A percentile compares a stretch with the other conserved stretches of the same genome.
Evolutionary conservation across 2,329 filamentous ascomycete genomes (phyloP).

Genomic region (Venturia effusa): DNA sequence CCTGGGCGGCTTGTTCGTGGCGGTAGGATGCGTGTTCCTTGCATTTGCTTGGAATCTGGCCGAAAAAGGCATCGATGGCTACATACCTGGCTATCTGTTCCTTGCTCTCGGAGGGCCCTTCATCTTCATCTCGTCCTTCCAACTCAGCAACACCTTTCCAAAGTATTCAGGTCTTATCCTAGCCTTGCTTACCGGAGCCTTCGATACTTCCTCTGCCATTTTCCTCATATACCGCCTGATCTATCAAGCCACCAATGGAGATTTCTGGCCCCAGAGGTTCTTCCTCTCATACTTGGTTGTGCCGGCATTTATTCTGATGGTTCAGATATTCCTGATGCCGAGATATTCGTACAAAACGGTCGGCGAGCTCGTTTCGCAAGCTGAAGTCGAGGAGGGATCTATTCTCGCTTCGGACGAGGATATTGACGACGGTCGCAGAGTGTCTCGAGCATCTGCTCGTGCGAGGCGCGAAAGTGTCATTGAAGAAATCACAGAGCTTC

Average conservation of each 20-base stretch:
- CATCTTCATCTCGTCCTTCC: slow-evolving; percentile 40
- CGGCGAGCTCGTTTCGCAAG: slow-evolving; percentile 68
- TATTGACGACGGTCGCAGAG: slow-evolving; percentile 35
- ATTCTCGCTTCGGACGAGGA: slow-evolving; percentile 43
- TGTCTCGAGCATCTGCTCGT: slow-evolving; percentile 41
- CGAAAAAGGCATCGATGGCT: slow-evolving; percentile 51
- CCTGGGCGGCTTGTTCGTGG: slow-evolving; percentile 57
- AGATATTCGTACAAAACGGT: slow-evolving; percentile 43
- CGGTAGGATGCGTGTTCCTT: slow-evolving; percentile 60
- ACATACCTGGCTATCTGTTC: slow-evolving; percentile 39
- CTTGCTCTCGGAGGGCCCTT: slow-evolving; percentile 40
- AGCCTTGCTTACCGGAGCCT: slow-evolving; percentile 39
- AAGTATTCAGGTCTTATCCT: slow-evolving; percentile 38
- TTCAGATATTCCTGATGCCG: slow-evolving; percentile 38
- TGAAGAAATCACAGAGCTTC: slow-evolving; percentile 60
- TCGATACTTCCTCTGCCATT: slow-evolving; percentile 38
- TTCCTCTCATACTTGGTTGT: slow-evolving; percentile 40
- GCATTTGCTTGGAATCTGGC: slow-evolving; percentile 51
- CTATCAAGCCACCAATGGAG: slow-evolving; percentile 31
- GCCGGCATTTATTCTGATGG: slow-evolving; percentile 31
- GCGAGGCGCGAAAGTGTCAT: slow-evolving; percentile 52
- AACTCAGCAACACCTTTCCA: slow-evolving; percentile 41
- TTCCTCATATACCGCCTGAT: slow-evolving; percentile 37
- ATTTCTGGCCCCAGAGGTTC: slow-evolving; percentile 36
- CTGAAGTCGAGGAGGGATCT: slow-evolving; percentile 39